A percentile compares a stretch with the other conserved stretches of the same genome.
Evolutionary conservation across 1,139 yeast species (phyloP).

Genomic region (Geotrichum armillariae): DNA sequence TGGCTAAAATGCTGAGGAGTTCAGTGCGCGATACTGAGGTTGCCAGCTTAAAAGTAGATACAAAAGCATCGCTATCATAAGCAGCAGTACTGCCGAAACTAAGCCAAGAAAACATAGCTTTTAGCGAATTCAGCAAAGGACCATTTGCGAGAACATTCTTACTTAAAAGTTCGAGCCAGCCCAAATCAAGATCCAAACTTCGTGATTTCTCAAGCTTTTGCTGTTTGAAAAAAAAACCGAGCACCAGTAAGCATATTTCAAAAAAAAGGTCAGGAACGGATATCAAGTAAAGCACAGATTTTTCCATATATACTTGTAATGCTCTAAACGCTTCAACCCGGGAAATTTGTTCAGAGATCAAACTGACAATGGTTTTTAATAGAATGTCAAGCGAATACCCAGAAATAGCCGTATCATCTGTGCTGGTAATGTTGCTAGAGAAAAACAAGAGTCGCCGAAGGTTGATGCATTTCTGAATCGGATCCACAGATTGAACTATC

Average conservation of each 20-base stretch:
- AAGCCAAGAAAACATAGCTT: slow-evolving; percentile 11
- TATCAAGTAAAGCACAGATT: not conserved
- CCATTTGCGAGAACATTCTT: not conserved
- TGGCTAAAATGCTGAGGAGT: slow-evolving; percentile 11
- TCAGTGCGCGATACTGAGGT: not conserved
- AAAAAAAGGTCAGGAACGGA: slow-evolving; percentile 4
- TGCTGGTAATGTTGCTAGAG: slow-evolving; percentile 4
- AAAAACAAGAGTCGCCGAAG: slow-evolving; percentile 17
- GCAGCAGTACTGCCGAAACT: not conserved
- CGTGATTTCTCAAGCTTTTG: not conserved
- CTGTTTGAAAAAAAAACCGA: slow-evolving; percentile 5
- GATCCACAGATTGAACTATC: slow-evolving; percentile 14
- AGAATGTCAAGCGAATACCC: slow-evolving; percentile 10
- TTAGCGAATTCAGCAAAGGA: not conserved
- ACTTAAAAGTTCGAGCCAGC: slow-evolving; percentile 8
- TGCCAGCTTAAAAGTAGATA: not conserved
- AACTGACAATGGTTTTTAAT: slow-evolving; percentile 7
- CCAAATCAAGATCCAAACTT: not conserved
- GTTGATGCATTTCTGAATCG: slow-evolving; percentile 19
- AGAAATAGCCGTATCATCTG: not conserved
- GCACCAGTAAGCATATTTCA: slow-evolving; percentile 1
- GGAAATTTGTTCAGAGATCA: not conserved
- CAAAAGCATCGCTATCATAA: not conserved
- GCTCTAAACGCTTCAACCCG: slow-evolving; percentile 11
- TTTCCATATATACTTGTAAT: not conserved